Evolutionary conservation across 1,284 basidiomycete genomes (phyloP), one percentile per base, ranked within the genome.

Genomic region (Leccinum insigne): DNA sequence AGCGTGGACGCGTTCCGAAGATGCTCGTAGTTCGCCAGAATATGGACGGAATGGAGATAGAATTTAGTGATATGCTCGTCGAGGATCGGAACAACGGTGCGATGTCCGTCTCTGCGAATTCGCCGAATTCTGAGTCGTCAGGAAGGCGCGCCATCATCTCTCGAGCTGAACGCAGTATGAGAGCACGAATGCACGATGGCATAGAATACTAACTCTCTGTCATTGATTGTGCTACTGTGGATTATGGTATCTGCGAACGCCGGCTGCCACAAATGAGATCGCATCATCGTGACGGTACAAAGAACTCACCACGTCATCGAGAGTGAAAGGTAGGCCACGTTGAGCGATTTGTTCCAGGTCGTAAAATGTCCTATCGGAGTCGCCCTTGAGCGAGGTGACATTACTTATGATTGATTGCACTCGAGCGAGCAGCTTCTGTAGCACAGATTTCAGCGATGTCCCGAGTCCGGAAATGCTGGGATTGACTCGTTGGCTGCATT

Each of bases 11-110:
- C 8, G 80, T 84, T 16, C 77, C 84, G 2, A 93, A 91, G 63
- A 85, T 98, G 66, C 80, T 90, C 44, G 84, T 99, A 59, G 94
- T 94, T 0, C 86, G 98, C 14, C 98, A 99, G 77, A 95, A 98
- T 75, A 82, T 95, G 74, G 98, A 99, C 76, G 96, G 90, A 10
- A 84, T 89, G 66, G 98, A 99, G 80, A 88, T 99, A 63, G 98
- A 99, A 77, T 96, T 97, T 72, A 95, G 93, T 68, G 98, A 99
- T 80, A 93, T 97, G 89, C 83, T 99, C 14, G 89, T 98, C 13
- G 98, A 99, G 80, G 98, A 99, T 79, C 89, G 92, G 77, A 99
- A 99, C 78, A 98, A 98, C 73, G 96, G 95, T 58, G 92, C 92
- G 0, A 88, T 98, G 87, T 89, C 91, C 29, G 29, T 29, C 68